Evolutionary conservation across 768 basidiomycete species (phyloP).

Genomic region (Mycena galericulata): DNA sequence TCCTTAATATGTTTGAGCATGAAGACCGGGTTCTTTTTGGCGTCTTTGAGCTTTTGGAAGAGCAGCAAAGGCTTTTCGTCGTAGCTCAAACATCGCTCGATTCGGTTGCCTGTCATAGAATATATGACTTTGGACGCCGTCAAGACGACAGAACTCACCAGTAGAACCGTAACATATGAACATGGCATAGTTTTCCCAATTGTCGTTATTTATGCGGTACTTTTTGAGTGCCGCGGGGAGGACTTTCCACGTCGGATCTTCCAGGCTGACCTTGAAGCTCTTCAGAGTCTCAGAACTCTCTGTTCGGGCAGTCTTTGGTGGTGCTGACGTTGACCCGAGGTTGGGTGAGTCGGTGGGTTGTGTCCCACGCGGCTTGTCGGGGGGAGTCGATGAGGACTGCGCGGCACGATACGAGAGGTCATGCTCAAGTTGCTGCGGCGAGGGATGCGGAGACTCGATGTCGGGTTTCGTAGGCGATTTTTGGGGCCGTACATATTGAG

Average conservation of each 20-base stretch:
- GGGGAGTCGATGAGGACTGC: slow-evolving; percentile 31
- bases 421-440: slow-evolving; percentile 83
- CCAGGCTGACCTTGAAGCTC: slow-evolving; percentile 97
- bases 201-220: slow-evolving; percentile 98
- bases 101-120: slow-evolving; percentile 66
- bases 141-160: slow-evolving; percentile 61
- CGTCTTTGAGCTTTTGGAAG: slow-evolving; percentile 97
- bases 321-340: slow-evolving; percentile 40
- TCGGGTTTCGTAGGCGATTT: slow-evolving; percentile 87
- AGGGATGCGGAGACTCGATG: slow-evolving; percentile 82
- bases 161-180: slow-evolving; percentile 98
- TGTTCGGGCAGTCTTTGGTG: slow-evolving; percentile 65
- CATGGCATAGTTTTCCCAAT: slow-evolving; percentile 99
- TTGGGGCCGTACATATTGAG: slow-evolving; percentile 78
- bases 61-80: slow-evolving; percentile 98
- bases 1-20: slow-evolving; percentile 98
- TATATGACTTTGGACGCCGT: neutral
- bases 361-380: slow-evolving; percentile 27
- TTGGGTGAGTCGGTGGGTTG: slow-evolving; percentile 48
- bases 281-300: slow-evolving; percentile 85
- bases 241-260: slow-evolving; percentile 99
- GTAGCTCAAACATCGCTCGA: slow-evolving; percentile 95
- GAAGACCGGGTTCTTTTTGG: slow-evolving; percentile 98
- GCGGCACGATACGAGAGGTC: slow-evolving; percentile 61
- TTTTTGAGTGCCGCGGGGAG: slow-evolving; percentile 98